Conservation (phyloP, 495 filamentous ascomycete species). For the Lophiostoma macrostomum region DNA sequence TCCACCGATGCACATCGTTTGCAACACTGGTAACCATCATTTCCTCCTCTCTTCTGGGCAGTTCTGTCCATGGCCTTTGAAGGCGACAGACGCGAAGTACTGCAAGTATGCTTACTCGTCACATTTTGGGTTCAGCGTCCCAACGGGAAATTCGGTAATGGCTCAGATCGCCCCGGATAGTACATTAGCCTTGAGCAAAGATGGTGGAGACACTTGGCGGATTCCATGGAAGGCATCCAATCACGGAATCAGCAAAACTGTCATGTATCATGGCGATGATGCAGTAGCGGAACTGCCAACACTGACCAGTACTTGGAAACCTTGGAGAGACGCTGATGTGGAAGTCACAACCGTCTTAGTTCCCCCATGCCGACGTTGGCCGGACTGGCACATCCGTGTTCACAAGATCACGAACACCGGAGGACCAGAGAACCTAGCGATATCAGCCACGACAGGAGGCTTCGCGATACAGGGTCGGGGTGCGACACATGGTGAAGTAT, state of each 20-base stretch:
- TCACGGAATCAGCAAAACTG: neutral
- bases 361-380: conserved; percentile 9
- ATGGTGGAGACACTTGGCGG: conserved; percentile 18
- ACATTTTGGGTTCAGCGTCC: conserved; percentile 22
- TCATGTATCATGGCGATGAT: neutral
- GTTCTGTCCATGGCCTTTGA: conserved; percentile 25
- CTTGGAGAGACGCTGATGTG: conserved; percentile 13
- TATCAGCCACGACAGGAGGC: neutral
- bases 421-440: neutral
- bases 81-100: conserved; percentile 25
- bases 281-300: neutral
- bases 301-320: conserved; percentile 8
- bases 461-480: conserved; percentile 18
- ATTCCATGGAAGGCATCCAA: conserved; percentile 16
- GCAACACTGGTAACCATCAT: conserved; percentile 15
- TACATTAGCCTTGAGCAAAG: conserved; percentile 15
- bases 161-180: conserved; percentile 18
- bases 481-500: neutral
- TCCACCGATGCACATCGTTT: conserved; percentile 16
- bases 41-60: conserved; percentile 16
- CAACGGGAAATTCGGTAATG: conserved; percentile 5
- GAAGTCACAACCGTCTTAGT: conserved; percentile 3
- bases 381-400: conserved; percentile 12
- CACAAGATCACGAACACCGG: neutral
- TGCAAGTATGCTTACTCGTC: conserved; percentile 23